Base-by-base conservation (phyloP, 371 early-diverging fungal species). In the Apophysomyces variabilis region DNA sequence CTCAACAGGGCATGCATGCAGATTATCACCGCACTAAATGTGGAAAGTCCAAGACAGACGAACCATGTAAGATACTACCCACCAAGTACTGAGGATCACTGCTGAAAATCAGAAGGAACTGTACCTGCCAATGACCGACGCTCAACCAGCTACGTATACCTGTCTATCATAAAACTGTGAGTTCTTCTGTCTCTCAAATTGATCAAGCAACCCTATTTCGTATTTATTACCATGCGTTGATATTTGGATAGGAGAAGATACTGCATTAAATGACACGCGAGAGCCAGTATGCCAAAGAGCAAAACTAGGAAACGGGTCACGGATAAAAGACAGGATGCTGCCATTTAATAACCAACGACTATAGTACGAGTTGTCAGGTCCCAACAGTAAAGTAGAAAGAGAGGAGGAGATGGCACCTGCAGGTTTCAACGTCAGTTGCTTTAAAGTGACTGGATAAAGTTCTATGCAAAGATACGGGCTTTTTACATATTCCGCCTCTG, bases 41-140 rank as follows among this genome's bases (percentile, higher is more conserved):
- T 50, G 21, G 54, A 50, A 21, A 50, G 54, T 7, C 54, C 54
- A 16, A 50, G 54, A 21, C 54, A 50, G n/a, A 50, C 54, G 21
- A 50, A 50, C 54, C 54, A 50, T 50, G 54, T 50, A 50, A 50
- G 54, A 21, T 50, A 50, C 54, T 50, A 18, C 7, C 16, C 9
- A 50, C 3, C n/a, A n/a, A 21, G 41, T 41, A 11, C 8, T 13
- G 8, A 41, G 8, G 41, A 41, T 8, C 41, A 11, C 16, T 47
- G 47, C 43, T 12, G 14, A 14, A 13, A 47, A 47, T 47, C 47
- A 2, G 7, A 13, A 21, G 7, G 1, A 13, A 47, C 16, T 26
- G 7, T 50, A 50, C 54, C 54, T 50, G 54, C 54, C 54, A 50
- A 21, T 50, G 54, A 21, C 54, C 54, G 16, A 50, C 54, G 1